A percentile compares a stretch with the other conserved stretches of the same genome.
phyloP scores from a whole-genome alignment of 2,329 filamentous ascomycete genomes.

The Trichothecium sympodiale region DNA sequence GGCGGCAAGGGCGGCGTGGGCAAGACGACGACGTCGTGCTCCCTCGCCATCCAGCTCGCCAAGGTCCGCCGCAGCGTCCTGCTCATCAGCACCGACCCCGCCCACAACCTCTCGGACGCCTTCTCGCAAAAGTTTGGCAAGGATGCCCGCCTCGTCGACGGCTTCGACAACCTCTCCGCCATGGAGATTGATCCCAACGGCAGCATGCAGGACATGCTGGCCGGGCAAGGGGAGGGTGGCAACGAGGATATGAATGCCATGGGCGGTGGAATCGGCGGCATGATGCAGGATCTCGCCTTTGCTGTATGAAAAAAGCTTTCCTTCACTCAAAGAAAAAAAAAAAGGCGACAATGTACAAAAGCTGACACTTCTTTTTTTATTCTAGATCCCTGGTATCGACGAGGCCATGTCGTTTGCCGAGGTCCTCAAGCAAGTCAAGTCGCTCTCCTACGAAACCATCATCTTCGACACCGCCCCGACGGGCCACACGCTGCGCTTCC shows the following conservation, averaged over 20 bases:
- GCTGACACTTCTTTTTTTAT: background rate
- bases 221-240: conserved; percentile 61
- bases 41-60: conserved; percentile 93
- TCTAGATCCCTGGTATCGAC: conserved; percentile 90
- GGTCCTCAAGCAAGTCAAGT: conserved; percentile 98
- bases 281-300: conserved; percentile 98
- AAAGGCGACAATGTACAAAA: background rate
- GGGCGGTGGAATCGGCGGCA: conserved; percentile 68
- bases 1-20: conserved; percentile 97
- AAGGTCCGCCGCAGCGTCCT: conserved; percentile 90
- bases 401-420: conserved; percentile 99
- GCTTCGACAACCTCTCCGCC: conserved; percentile 85
- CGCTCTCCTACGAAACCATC: conserved; percentile 95
- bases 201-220: conserved; percentile 89
- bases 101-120: conserved; percentile 94
- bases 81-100: conserved; percentile 95
- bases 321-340: background rate
- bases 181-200: conserved; percentile 99
- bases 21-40: conserved; percentile 99
- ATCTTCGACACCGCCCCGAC: conserved; percentile 98
- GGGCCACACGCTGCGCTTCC: conserved; percentile 93
- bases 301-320: conserved; percentile 47
- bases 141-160: conserved; percentile 84
- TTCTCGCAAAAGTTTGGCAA: conserved; percentile 99
- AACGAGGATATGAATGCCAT: conserved; percentile 53